Conservation (phyloP, 192 early-diverging fungal genomes). For the Powellomyces hirtus region DNA sequence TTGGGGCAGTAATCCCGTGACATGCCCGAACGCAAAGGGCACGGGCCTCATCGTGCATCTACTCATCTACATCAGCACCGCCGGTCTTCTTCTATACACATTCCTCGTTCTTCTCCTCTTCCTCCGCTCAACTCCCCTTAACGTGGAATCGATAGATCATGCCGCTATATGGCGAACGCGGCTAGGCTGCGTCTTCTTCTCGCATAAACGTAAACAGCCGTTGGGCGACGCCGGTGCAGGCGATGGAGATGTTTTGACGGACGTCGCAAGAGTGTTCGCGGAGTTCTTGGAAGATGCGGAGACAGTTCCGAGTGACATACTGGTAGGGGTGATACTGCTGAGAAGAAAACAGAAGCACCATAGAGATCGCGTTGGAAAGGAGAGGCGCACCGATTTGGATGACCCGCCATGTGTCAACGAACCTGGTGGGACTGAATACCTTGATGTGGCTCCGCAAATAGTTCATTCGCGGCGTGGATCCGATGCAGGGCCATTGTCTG, state of each 20-base stretch:
- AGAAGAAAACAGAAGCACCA: constrained; percentile 24
- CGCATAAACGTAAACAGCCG: constrained; percentile 12
- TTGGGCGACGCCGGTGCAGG: neutral
- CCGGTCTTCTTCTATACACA: constrained; percentile 22
- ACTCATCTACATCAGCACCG: constrained; percentile 14
- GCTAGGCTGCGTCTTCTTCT: constrained; percentile 28
- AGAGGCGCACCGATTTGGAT: neutral
- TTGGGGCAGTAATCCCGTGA: constrained; percentile 1
- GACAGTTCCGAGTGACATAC: constrained; percentile 38
- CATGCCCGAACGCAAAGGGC: neutral
- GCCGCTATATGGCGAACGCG: constrained; percentile 29
- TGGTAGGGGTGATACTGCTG: constrained; percentile 40
- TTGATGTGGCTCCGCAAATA: too few relatives aligned
- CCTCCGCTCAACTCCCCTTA: constrained; percentile 34
- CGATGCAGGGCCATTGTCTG: too few relatives aligned
- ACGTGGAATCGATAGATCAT: constrained; percentile 29
- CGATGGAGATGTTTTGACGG: constrained; percentile 28
- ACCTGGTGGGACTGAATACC: neutral
- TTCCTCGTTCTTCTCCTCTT: constrained; percentile 10
- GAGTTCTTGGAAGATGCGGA: constrained; percentile 42
- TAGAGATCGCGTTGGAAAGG: neutral
- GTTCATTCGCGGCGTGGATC: too few relatives aligned
- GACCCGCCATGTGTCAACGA: neutral
- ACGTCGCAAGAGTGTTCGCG: constrained; percentile 45
- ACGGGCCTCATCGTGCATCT: constrained; percentile 4